Base-by-base conservation (phyloP, 495 filamentous ascomycete species). In the Podospora conica region DNA sequence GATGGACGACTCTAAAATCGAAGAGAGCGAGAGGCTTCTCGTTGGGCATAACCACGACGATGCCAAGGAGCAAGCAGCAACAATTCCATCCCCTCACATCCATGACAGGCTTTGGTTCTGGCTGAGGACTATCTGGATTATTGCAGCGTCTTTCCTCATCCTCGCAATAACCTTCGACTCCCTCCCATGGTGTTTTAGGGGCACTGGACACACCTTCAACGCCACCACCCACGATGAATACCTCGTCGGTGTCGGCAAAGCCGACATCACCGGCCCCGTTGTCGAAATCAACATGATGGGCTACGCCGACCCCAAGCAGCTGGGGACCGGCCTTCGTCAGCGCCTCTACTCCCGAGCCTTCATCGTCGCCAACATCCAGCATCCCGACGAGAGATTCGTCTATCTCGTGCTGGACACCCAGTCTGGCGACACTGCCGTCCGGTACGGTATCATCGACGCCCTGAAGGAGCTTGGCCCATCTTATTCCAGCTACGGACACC, bases 231-330 rank as follows among this genome's bases (percentile, higher is more conserved):
- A 82, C 27, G 79, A 86, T 57, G 75, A 80, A 58, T 96, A 96
- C 68, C 76, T 96, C 8, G 73, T 98, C n/a, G 95, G 95, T 5
- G 91, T 93, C 9, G 95, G 95, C 22, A 97, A 96, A 72, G 93
- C 90, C 12, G 95, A 98, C 77, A 91, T 98, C 67, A 98, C 95
- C 31, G 95, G 95, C 74, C 93, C 87, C 9, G 83, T 82, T 25
- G 78, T 83, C 21, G 77, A 82, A 73, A 69, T 84, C 69, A 79
- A 81, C 73, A 81, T 83, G 67, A 77, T 79, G 73, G 92, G 92
- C 55, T 96, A 96, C 78, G 92, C 93, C 27, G 85, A 88, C 74
- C 74, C 86, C 20, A 83, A 81, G n/a, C 93, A 96, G 74, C 75
- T 88, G 60, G 93, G 93, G 24, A 86, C 87, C 54, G 93, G 94